These are phyloP conservation scores for Gossypium lobatum DNA, from an alignment of 441 rosid species.

Conservation along the genomic window DNA sequence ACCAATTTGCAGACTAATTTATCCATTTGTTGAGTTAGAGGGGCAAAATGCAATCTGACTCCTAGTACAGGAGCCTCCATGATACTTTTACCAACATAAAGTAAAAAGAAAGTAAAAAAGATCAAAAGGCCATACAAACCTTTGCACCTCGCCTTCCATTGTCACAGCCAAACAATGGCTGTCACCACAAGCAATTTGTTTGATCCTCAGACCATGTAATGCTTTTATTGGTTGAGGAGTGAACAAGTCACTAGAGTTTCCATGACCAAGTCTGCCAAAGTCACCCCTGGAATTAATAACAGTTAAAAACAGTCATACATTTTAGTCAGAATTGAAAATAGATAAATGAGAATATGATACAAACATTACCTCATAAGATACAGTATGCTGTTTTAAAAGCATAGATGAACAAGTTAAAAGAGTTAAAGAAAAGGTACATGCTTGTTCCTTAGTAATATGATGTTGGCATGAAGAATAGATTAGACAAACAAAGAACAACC, in stretches of 20 bases:
- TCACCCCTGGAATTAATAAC: constrained; percentile 66
- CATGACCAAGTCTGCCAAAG: constrained; percentile 97
- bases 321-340: constrained; percentile 10
- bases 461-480: neutral
- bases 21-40: no score
- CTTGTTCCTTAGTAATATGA: neutral
- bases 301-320: neutral
- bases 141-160: constrained; percentile 80
- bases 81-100: neutral
- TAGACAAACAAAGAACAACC: neutral
- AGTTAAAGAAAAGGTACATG: neutral
- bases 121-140: constrained; percentile 34
- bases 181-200: constrained; percentile 97
- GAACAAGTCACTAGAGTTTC: constrained; percentile 86
- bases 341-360: neutral
- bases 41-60: no score
- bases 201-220: constrained; percentile 67
- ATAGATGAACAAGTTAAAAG: neutral
- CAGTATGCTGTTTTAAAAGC: neutral
- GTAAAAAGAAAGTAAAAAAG: neutral
- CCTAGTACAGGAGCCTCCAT: no score
- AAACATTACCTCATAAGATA: neutral
- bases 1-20: no score
- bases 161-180: constrained; percentile 97
- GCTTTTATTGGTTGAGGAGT: constrained; percentile 89